phyloP scores from a whole-genome alignment of 1,284 basidiomycete species.

The Amylostereum chailletii region DNA sequence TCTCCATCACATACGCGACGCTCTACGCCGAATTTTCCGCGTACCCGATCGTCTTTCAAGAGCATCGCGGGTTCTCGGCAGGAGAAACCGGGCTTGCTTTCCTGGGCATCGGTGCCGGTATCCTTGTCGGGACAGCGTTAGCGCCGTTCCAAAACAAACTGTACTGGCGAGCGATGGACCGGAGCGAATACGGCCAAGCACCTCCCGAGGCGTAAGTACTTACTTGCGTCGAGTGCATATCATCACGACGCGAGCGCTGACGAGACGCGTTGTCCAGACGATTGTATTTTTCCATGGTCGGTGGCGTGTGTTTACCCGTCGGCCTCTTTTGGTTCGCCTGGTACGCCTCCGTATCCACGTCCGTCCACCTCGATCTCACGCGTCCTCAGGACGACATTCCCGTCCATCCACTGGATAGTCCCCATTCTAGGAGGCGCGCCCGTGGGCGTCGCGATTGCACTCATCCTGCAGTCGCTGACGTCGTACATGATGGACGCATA shows the following conservation, averaged over 20 bases:
- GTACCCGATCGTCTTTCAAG: constrained; percentile 56
- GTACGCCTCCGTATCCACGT: constrained; percentile 14
- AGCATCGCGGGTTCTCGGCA: constrained; percentile 48
- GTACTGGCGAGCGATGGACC: constrained; percentile 44
- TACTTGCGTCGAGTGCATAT: neutral
- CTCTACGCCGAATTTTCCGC: constrained; percentile 52
- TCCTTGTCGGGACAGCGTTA: constrained; percentile 41
- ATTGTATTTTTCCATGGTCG: constrained; percentile 47
- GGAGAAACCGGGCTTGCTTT: constrained; percentile 58
- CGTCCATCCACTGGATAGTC: constrained; percentile 50
- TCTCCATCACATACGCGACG: constrained; percentile 57
- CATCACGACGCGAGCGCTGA: neutral
- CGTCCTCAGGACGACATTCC: constrained; percentile 40
- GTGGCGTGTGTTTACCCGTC: constrained; percentile 44
- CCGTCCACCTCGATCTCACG: constrained; percentile 1
- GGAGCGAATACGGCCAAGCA: constrained; percentile 40
- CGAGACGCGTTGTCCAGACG: constrained; percentile 30
- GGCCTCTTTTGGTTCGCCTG: constrained; percentile 60
- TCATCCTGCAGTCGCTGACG: constrained; percentile 49
- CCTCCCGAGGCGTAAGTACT: constrained; percentile 50
- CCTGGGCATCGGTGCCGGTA: constrained; percentile 55
- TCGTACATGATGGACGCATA: constrained; percentile 65
- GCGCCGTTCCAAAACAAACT: constrained; percentile 48
- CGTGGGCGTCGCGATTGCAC: constrained; percentile 54
- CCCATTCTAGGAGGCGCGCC: constrained; percentile 56